phyloP scores from a whole-genome alignment of 2,329 filamentous ascomycete species.

The Beauveria australis region DNA sequence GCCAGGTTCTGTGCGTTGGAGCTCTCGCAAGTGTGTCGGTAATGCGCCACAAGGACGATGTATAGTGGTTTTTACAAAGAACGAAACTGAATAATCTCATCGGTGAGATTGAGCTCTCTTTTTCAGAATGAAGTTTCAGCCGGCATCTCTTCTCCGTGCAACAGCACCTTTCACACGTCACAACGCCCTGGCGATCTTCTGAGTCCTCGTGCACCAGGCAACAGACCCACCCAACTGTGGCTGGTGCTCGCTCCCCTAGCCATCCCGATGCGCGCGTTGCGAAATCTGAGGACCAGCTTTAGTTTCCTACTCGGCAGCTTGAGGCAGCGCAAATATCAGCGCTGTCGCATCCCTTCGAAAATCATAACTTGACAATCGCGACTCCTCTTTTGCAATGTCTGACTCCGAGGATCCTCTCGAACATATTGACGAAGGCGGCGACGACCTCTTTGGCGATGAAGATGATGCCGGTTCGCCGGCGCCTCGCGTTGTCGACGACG shows the following conservation, averaged over 20 bases:
- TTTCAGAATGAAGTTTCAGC: neutral
- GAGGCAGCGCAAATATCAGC: neutral
- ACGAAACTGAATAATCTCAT: too few relatives aligned
- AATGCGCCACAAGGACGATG: too few relatives aligned
- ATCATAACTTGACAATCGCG: neutral
- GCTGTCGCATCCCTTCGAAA: neutral
- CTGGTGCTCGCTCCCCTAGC: neutral
- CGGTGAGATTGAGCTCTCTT: too few relatives aligned
- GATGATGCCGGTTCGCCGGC: slow-evolving; percentile 56
- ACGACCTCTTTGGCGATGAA: slow-evolving; percentile 56
- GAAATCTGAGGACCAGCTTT: neutral
- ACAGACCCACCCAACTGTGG: slow-evolving; percentile 8
- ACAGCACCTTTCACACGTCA: too few relatives aligned
- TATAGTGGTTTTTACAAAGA: too few relatives aligned
- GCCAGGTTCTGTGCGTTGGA: neutral
- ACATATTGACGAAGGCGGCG: slow-evolving; percentile 45
- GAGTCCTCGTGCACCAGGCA: neutral
- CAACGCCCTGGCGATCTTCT: too few relatives aligned
- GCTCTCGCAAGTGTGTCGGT: too few relatives aligned
- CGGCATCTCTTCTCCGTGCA: too few relatives aligned
- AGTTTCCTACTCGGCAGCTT: neutral
- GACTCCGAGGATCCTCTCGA: slow-evolving; percentile 48
- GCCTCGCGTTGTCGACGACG: slow-evolving; percentile 54
- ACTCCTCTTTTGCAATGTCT: slow-evolving; percentile 36
- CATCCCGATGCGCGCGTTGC: neutral